Evolutionary conservation across 768 basidiomycete species (phyloP).

Genomic region (Russula sp.): DNA sequence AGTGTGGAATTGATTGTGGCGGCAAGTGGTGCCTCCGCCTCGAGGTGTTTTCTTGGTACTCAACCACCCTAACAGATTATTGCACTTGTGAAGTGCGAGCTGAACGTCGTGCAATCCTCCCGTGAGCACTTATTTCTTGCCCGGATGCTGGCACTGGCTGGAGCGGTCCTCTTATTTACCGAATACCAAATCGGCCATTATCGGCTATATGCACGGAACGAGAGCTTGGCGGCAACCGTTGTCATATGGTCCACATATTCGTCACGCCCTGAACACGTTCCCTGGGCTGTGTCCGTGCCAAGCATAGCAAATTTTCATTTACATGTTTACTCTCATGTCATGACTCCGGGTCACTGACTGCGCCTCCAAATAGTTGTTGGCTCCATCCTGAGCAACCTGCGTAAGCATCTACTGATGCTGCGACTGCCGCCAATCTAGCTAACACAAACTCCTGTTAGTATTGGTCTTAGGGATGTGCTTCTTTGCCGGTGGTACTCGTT

Average conservation of each 20-base stretch:
- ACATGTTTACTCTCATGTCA: background rate
- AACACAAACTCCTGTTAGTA: slow-evolving; percentile 34
- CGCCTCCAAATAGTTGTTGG: slow-evolving; percentile 33
- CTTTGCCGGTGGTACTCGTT: slow-evolving; percentile 74
- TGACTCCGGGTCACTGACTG: background rate
- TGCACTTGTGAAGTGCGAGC: slow-evolving; percentile 38
- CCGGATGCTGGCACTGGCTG: background rate
- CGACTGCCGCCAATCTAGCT: background rate
- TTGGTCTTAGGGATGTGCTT: slow-evolving; percentile 84
- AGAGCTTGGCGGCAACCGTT: background rate
- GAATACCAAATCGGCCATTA: background rate
- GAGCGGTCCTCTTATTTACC: no score
- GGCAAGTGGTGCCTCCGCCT: slow-evolving; percentile 24
- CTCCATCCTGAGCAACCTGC: slow-evolving; percentile 40
- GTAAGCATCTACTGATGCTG: slow-evolving; percentile 23
- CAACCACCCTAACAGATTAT: slow-evolving; percentile 33
- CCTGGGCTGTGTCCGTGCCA: background rate
- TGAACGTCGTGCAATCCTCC: slow-evolving; percentile 40
- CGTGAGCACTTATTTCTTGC: slow-evolving; percentile 26
- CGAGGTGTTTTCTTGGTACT: slow-evolving; percentile 2
- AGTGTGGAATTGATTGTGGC: slow-evolving; percentile 40
- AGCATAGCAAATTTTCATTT: background rate
- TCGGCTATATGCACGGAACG: background rate
- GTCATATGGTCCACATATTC: background rate
- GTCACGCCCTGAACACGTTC: background rate